These are phyloP conservation scores for Nematocida sp. DNA, from an alignment of 371 early-diverging fungal genomes.

Conservation along the genomic window DNA sequence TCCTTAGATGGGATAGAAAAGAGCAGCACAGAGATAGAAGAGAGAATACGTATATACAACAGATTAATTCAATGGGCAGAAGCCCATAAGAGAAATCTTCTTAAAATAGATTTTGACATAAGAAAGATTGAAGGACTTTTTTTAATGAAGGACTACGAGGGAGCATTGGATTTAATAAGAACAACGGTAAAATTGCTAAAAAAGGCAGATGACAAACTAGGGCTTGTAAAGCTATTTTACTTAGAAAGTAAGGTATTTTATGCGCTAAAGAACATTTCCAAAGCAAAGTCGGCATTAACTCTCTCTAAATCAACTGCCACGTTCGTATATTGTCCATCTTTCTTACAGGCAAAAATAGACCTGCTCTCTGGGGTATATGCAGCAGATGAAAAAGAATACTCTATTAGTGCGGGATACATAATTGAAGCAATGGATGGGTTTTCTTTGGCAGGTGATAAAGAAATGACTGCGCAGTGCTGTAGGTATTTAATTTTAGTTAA, in stretches of 20 bases:
- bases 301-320: slow-evolving; percentile 91
- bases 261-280: slow-evolving; percentile 83
- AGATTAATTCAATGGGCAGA: slow-evolving; percentile 66
- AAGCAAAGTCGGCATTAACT: slow-evolving; percentile 88
- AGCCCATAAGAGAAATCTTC: slow-evolving; percentile 66
- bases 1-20: slow-evolving; percentile 40
- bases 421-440: slow-evolving; percentile 84
- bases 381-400: slow-evolving; percentile 94
- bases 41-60: slow-evolving; percentile 42
- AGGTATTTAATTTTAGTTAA: slow-evolving; percentile 69
- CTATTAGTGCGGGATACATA: slow-evolving; percentile 90
- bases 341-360: slow-evolving; percentile 88
- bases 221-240: slow-evolving; percentile 87
- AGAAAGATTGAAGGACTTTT: slow-evolving; percentile 65
- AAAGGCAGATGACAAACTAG: slow-evolving; percentile 92
- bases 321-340: slow-evolving; percentile 91
- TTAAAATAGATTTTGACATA: slow-evolving; percentile 67
- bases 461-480: slow-evolving; percentile 53
- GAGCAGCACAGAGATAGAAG: not conserved
- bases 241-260: slow-evolving; percentile 88
- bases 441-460: slow-evolving; percentile 53
- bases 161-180: slow-evolving; percentile 77
- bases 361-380: slow-evolving; percentile 92
- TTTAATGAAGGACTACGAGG: slow-evolving; percentile 72
- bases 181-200: slow-evolving; percentile 84